Conservation (phyloP, 345 rosid species). For the Gossypium bickii region DNA sequence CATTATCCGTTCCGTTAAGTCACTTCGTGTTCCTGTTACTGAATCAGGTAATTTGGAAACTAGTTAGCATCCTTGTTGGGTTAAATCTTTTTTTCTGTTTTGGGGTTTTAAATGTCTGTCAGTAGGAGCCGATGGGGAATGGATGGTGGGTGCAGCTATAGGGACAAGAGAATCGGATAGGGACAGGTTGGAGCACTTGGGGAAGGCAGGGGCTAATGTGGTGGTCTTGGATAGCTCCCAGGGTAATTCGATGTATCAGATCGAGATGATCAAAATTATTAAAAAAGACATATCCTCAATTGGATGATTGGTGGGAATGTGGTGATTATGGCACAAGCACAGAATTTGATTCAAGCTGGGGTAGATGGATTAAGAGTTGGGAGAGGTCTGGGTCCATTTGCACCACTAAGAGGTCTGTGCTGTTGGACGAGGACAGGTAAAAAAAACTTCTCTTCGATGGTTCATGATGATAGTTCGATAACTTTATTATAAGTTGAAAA, state of each 20-base stretch:
- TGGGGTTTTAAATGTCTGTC: conserved; percentile 4
- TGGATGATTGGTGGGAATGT: conserved; percentile 93
- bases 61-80: background rate
- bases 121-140: conserved; percentile 62
- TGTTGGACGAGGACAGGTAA: conserved; percentile 94
- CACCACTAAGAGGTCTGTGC: conserved; percentile 98
- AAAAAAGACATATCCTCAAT: conserved; percentile 56
- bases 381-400: conserved; percentile 96
- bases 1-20: conserved; percentile 59
- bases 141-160: conserved; percentile 91
- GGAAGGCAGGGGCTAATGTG: conserved; percentile 60
- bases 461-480: background rate
- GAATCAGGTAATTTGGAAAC: conserved; percentile 26
- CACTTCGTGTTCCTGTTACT: conserved; percentile 56
- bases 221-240: conserved; percentile 91
- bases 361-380: conserved; percentile 86
- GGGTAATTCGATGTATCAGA: conserved; percentile 81
- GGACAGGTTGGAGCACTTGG: conserved; percentile 73
- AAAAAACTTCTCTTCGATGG: background rate
- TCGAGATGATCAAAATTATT: conserved; percentile 76
- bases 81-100: background rate
- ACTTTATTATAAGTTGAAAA: conserved; percentile 17
- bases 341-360: conserved; percentile 76
- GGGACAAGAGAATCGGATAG: conserved; percentile 80
- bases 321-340: conserved; percentile 79